These are phyloP conservation scores for Lactifluus hygrophoroides DNA, from an alignment of 768 basidiomycete species.

Conservation along the genomic window DNA sequence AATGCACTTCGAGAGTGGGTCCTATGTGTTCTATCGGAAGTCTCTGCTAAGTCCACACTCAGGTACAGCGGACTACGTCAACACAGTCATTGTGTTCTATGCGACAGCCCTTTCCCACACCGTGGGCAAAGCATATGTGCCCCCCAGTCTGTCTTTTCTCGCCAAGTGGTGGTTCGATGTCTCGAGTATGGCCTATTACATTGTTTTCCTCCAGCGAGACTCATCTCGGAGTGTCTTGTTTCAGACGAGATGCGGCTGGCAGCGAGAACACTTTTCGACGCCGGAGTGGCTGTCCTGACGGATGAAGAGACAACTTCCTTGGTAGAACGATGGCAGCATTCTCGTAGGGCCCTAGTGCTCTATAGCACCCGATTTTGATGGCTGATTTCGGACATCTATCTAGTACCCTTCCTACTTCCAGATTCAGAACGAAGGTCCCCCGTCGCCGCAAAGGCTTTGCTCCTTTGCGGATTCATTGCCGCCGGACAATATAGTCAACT, in stretches of 20 bases:
- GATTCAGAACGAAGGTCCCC: conserved; percentile 50
- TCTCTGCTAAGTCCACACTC: background rate
- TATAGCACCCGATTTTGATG: conserved; percentile 4
- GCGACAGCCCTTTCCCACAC: conserved; percentile 55
- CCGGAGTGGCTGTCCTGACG: conserved; percentile 54
- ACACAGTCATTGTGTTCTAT: conserved; percentile 75
- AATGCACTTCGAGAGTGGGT: conserved; percentile 58
- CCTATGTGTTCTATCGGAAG: background rate
- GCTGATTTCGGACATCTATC: background rate
- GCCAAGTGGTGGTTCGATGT: conserved; percentile 71
- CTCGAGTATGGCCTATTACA: conserved; percentile 41
- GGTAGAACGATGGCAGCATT: conserved; percentile 56
- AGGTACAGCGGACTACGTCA: conserved; percentile 65
- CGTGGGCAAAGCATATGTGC: conserved; percentile 52
- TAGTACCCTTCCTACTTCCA: conserved; percentile 57
- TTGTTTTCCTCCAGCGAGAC: background rate
- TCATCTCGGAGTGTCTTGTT: conserved; percentile 1
- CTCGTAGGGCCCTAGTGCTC: conserved; percentile 36
- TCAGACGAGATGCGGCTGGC: conserved; percentile 70
- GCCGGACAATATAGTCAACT: conserved; percentile 71
- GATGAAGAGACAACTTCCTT: conserved; percentile 56
- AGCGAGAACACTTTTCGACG: conserved; percentile 70
- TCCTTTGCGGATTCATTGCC: conserved; percentile 77
- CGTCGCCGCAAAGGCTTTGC: conserved; percentile 60
- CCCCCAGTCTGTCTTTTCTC: conserved; percentile 66